Evolutionary conservation across 2,329 filamentous ascomycete genomes (phyloP), one percentile per base, ranked within the genome.

Genomic region (Rhynchosporium graminicola): DNA sequence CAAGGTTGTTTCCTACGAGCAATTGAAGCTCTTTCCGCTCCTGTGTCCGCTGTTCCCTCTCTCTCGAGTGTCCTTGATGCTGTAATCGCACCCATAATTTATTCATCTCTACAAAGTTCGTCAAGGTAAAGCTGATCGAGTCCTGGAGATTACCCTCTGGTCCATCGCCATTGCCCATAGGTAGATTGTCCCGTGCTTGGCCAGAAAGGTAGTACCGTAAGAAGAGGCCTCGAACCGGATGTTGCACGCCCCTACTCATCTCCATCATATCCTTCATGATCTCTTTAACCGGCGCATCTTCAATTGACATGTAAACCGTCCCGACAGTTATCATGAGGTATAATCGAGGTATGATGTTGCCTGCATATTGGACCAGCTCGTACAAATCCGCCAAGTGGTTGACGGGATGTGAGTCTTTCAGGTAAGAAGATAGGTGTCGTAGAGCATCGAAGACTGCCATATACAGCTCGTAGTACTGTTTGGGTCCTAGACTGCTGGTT

Each of bases 221-320:
- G 76, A 99, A 99, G 60, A 99, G 82, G 20, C 95, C 95, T 62
- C 95, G 91, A 66, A 97, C 93, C 15, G 95, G 95, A 77, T 99
- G 95, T 74, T 99, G 95, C 28, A 99, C 93, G 61, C 95, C 95
- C 67, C 95, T 86, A 78, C 92, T 98, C 95, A 99, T 99, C 78
- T 99, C 95, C 95, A 99, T 99, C 95, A 99, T 99, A 77, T 99
- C 95, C 79, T 99, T 99, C 95, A 99, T 99, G 66, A 99, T 92
- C 80, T 99, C 95, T 79, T 99, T 99, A 70, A 99, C 95, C 0
- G 95, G 95, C 63, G 96, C 95, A 82, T 98, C 95, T 73, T 95
- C 90, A 74, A 99, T 96, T 31, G 91, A 89, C 95, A 99, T 99
- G 81, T 99, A 99, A 55, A 97, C 96, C 2, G 95, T 99, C 63